Conservation (phyloP, 2,329 filamentous ascomycete species). For the Ambrosiella cleistominuta region DNA sequence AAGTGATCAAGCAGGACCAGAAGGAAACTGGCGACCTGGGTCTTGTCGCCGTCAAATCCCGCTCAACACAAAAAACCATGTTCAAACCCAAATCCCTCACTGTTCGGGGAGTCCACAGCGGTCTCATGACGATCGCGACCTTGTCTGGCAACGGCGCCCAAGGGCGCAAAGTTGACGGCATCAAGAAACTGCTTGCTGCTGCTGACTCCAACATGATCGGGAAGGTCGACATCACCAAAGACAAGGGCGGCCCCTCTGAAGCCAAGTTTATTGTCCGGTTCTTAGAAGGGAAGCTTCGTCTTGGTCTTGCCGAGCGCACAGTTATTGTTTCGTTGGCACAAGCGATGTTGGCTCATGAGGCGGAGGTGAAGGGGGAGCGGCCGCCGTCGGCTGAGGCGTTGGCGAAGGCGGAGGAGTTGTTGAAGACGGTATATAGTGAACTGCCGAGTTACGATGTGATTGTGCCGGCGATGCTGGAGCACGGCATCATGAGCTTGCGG, state of each 20-base stretch:
- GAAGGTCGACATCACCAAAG: conserved; percentile 76
- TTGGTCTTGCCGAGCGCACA: conserved; percentile 83
- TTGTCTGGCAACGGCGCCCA: conserved; percentile 75
- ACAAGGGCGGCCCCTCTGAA: conserved; percentile 88
- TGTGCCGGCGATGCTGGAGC: conserved; percentile 70
- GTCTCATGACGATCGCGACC: conserved; percentile 75
- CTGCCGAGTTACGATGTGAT: conserved; percentile 91
- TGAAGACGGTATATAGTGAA: conserved; percentile 89
- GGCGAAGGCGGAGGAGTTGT: conserved; percentile 63
- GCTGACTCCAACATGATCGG: conserved; percentile 58
- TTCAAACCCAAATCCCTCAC: conserved; percentile 92
- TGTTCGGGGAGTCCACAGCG: conserved; percentile 69
- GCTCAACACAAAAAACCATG: conserved; percentile 92
- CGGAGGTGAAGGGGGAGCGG: conserved; percentile 44
- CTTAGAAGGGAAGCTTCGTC: conserved; percentile 78
- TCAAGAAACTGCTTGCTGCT: conserved; percentile 90
- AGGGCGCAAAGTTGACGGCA: conserved; percentile 75
- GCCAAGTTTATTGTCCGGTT: conserved; percentile 89
- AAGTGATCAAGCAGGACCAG: conserved; percentile 87
- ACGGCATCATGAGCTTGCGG: conserved; percentile 67
- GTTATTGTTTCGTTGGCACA: conserved; percentile 81
- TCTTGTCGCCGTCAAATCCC: conserved; percentile 84
- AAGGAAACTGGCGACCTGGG: conserved; percentile 93
- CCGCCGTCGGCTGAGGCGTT: conserved; percentile 58
- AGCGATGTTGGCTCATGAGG: conserved; percentile 71